Conservation (phyloP, 2,329 filamentous ascomycete genomes). For the Magnaporthiopsis poae region DNA sequence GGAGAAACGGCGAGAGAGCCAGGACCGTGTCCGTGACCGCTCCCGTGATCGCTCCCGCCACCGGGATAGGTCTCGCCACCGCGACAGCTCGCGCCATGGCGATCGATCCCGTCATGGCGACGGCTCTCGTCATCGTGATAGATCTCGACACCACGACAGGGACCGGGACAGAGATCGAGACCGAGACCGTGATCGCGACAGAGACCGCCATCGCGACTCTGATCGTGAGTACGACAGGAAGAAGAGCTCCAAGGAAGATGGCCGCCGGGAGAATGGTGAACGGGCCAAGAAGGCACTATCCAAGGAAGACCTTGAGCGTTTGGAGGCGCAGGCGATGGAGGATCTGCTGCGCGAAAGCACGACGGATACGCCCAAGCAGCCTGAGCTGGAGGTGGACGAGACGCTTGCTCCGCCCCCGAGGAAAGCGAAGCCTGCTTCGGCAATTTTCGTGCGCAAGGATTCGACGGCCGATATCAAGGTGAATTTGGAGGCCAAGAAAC, state of each 20-base stretch:
- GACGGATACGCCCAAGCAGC: conserved; percentile 35
- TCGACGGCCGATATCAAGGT: conserved; percentile 17
- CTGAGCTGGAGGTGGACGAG: conserved; percentile 47
- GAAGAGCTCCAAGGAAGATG: conserved; percentile 25
- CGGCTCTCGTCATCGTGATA: conserved; percentile 12
- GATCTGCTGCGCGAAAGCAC: conserved; percentile 52
- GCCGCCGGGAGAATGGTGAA: conserved; percentile 28
- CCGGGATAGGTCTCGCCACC: conserved; percentile 17
- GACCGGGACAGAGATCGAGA: conserved; percentile 19
- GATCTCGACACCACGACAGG: conserved; percentile 16
- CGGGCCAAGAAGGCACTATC: conserved; percentile 44
- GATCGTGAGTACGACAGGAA: conserved; percentile 15
- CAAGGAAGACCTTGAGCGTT: conserved; percentile 46
- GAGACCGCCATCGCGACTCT: conserved; percentile 22
- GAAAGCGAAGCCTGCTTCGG: conserved; percentile 40
- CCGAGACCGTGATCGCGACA: conserved; percentile 24
- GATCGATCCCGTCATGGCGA: conserved; percentile 18
- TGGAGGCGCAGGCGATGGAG: conserved; percentile 49
- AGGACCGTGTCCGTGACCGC: conserved; percentile 40
- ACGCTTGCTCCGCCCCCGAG: conserved; percentile 46
- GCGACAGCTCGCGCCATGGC: conserved; percentile 28
- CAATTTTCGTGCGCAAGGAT: conserved; percentile 29
- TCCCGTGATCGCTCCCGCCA: conserved; percentile 24
- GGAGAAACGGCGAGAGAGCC: conserved; percentile 38
- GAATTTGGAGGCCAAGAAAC: conserved; percentile 11